Percentiles rank a stretch among this genome's conserved stretches.
These are phyloP conservation scores for Stephania yunnanensis DNA, from an alignment of 164 flowering plant species.

Conservation along the genomic window DNA sequence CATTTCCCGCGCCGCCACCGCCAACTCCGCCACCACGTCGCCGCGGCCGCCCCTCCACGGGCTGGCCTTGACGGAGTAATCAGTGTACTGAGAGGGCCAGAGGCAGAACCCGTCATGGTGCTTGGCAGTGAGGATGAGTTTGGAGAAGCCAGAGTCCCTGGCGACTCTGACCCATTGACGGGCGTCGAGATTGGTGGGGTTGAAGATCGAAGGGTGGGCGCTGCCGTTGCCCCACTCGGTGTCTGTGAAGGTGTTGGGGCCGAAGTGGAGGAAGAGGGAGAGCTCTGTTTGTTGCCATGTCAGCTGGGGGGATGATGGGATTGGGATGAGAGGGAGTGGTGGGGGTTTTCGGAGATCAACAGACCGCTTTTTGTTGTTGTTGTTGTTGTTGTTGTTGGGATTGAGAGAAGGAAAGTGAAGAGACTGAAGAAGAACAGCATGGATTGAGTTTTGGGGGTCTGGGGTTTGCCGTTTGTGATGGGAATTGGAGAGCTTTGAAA, in stretches of 20 bases:
- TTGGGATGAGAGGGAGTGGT: constrained; percentile 80
- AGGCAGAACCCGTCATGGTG: constrained; percentile 98
- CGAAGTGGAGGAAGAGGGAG: constrained; percentile 93
- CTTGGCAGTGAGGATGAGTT: constrained; percentile 74
- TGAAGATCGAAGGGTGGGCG: constrained; percentile 62
- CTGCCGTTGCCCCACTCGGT: constrained; percentile 91
- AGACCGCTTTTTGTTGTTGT: too few relatives aligned
- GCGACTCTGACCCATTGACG: constrained; percentile 81
- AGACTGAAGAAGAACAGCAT: background rate
- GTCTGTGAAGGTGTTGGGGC: constrained; percentile 89
- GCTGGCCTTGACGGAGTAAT: constrained; percentile 69
- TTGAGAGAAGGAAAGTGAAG: background rate
- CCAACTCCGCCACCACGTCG: constrained; percentile 71
- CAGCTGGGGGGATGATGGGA: constrained; percentile 81
- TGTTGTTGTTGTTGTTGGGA: background rate
- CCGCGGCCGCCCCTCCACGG: constrained; percentile 70
- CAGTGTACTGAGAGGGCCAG: constrained; percentile 79
- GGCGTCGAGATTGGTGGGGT: constrained; percentile 55
- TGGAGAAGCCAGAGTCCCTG: constrained; percentile 55
- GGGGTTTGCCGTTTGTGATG: background rate
- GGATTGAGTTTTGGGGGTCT: background rate
- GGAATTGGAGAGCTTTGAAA: background rate
- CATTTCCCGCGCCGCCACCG: constrained; percentile 50
- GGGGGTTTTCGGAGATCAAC: constrained; percentile 25
- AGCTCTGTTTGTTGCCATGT: constrained; percentile 71